phyloP scores from a whole-genome alignment of 2,329 filamentous ascomycete genomes.

The Ceratocystis ficicola region DNA sequence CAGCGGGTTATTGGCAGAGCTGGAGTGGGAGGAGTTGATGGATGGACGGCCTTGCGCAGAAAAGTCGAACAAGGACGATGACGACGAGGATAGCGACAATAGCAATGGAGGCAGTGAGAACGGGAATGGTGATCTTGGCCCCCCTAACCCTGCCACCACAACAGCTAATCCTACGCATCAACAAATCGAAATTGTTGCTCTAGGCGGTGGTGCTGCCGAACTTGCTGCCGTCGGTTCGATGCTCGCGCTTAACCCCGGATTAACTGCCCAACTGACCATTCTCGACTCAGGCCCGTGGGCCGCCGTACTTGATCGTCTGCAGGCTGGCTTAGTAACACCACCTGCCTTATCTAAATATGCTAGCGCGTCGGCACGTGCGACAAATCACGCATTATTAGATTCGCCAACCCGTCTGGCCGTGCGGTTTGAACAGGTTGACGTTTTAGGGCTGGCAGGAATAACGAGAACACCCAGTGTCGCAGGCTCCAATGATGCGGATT shows the following conservation, averaged over 20 bases:
- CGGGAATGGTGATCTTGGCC: not conserved
- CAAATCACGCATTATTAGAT: constrained; percentile 34
- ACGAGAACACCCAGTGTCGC: constrained; percentile 29
- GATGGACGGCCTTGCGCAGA: not conserved
- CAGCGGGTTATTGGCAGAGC: constrained; percentile 38
- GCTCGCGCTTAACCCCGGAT: constrained; percentile 27
- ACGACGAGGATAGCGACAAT: constrained; percentile 13
- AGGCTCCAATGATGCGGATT: constrained; percentile 33
- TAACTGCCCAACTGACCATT: constrained; percentile 42
- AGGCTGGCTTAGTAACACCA: constrained; percentile 41
- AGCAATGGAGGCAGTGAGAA: not conserved
- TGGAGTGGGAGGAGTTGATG: not conserved
- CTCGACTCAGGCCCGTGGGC: constrained; percentile 76
- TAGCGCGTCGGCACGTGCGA: constrained; percentile 35
- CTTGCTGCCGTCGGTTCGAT: constrained; percentile 43
- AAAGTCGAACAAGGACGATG: not conserved
- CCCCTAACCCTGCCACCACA: not conserved
- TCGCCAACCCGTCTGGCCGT: constrained; percentile 29
- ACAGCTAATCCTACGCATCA: not conserved
- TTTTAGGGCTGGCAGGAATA: constrained; percentile 26
- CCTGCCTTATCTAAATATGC: constrained; percentile 42
- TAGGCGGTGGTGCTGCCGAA: constrained; percentile 51
- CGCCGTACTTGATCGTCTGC: constrained; percentile 47
- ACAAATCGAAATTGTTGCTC: constrained; percentile 34
- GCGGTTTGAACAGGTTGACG: constrained; percentile 32